Base-by-base conservation (phyloP, 2,329 filamentous ascomycete species). In the Ophiostoma montium region DNA sequence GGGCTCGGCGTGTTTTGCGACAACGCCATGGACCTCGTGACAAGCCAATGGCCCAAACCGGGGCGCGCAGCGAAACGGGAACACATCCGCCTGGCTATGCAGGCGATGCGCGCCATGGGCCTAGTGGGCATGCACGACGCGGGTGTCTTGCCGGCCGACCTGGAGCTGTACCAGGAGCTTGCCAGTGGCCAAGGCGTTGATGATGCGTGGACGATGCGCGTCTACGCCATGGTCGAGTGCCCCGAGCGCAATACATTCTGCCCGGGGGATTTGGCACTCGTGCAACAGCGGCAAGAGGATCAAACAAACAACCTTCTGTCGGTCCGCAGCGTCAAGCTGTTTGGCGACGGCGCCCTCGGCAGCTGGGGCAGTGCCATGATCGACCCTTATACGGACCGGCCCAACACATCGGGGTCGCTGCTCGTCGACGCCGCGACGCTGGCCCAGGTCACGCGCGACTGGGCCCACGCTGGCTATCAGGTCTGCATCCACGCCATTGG, bases 401-500 rank as follows among this genome's bases (percentile, higher is more conserved):
- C 73, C 2, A 71, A 71, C 51, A 76, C 72, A 0, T 74, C 70
- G 0, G 82, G 82, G 12, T 82, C 78, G 0, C 74, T 85, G 46
- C 70, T 85, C 31, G 75, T 84, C 48, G 81, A 82, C 58, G 71
- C 74, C n/a, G 74, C 72, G 0, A 70, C 72, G 3, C 66, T 85
- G 47, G 70, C 69, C 1, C 59, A 65, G 6, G 64, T 82, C 10
- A 68, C 79, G 3, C 64, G 63, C 11, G 61, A 72, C 27, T 86
- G 81, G 81, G 72, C 78, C 15, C 62, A 63, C 2, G 69, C 68
- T 33, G 78, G 76, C 12, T 84, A 72, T 57, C 81, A 85, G 59
- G 79, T 85, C 50, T 82, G 82, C 58, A 81, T 85, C 52, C 82
- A 85, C 60, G 81, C 80, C 44, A 85, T 85, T 51, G 82, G 82